These are phyloP conservation scores for Vaccinium darrowii DNA, from an alignment of 148 eudicot species.

Conservation along the genomic window DNA sequence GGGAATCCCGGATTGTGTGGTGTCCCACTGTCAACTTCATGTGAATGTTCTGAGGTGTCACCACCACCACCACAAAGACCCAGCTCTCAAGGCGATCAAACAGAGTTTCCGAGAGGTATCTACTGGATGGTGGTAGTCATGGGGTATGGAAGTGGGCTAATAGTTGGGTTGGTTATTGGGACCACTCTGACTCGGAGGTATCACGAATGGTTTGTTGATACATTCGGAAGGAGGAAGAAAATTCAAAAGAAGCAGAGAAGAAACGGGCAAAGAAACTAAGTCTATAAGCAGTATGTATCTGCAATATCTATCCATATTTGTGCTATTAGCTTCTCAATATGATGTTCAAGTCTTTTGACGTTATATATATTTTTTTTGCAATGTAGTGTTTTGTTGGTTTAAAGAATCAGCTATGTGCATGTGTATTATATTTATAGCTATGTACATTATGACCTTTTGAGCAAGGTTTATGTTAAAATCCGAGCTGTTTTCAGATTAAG, in stretches of 20 bases:
- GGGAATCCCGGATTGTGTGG: slow-evolving; percentile 41
- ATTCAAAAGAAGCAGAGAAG: not conserved
- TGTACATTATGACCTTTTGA: no score
- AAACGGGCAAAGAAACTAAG: not conserved
- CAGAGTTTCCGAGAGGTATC: not conserved
- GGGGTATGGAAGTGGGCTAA: slow-evolving; percentile 28
- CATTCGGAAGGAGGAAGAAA: not conserved
- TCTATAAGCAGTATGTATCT: not conserved
- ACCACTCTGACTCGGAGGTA: not conserved
- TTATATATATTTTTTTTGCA: no score
- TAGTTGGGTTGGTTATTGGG: slow-evolving; percentile 32
- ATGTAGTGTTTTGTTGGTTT: no score
- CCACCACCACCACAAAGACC: not conserved
- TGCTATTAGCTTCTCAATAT: not conserved
- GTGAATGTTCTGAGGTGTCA: not conserved
- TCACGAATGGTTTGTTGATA: slow-evolving; percentile 5
- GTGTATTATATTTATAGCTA: no score
- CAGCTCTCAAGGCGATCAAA: not conserved
- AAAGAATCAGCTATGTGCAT: no score
- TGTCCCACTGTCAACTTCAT: slow-evolving; percentile 3
- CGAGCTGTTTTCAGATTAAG: no score
- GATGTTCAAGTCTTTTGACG: not conserved
- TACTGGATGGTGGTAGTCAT: slow-evolving; percentile 28
- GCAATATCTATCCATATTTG: not conserved
- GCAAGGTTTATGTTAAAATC: no score